Conservation (phyloP, 768 basidiomycete genomes). For the Xerocomus potaroensis region DNA sequence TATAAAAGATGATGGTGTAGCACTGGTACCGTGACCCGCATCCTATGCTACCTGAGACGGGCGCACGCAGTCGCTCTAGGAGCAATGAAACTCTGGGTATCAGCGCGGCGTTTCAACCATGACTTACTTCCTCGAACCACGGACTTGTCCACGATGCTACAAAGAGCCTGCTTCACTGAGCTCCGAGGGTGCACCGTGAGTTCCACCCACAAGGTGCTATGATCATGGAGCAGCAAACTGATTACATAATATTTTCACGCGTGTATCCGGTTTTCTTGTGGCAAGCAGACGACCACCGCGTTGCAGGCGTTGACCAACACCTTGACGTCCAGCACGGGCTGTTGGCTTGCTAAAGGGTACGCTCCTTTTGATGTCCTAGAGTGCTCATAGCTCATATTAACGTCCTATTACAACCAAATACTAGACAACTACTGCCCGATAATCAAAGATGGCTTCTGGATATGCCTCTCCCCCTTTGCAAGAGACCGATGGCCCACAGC, state of each 20-base stretch:
- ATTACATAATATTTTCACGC: constrained; percentile 35
- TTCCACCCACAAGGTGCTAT: background rate
- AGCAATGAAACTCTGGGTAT: too few species aligned
- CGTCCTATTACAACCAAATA: constrained; percentile 8
- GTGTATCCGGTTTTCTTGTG: constrained; percentile 24
- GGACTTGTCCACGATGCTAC: too few species aligned
- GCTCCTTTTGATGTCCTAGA: background rate
- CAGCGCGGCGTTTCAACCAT: too few species aligned
- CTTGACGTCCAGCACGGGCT: constrained; percentile 30
- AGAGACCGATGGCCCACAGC: constrained; percentile 33
- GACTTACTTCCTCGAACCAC: too few species aligned
- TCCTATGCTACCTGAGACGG: too few species aligned
- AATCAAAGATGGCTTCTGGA: constrained; percentile 35
- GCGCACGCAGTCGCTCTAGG: too few species aligned
- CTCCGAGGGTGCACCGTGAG: too few species aligned
- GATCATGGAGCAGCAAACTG: background rate
- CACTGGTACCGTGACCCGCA: too few species aligned
- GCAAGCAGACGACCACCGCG: constrained; percentile 8
- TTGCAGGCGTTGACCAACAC: constrained; percentile 23
- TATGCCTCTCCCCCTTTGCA: constrained; percentile 31
- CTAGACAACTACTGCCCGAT: constrained; percentile 26
- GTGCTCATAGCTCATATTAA: background rate
- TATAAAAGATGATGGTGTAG: too few species aligned
- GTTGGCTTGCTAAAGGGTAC: constrained; percentile 29
- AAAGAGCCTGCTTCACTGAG: too few species aligned